Evolutionary conservation across 495 filamentous ascomycete genomes (phyloP).

Genomic region (Cercophora newfieldiana): DNA sequence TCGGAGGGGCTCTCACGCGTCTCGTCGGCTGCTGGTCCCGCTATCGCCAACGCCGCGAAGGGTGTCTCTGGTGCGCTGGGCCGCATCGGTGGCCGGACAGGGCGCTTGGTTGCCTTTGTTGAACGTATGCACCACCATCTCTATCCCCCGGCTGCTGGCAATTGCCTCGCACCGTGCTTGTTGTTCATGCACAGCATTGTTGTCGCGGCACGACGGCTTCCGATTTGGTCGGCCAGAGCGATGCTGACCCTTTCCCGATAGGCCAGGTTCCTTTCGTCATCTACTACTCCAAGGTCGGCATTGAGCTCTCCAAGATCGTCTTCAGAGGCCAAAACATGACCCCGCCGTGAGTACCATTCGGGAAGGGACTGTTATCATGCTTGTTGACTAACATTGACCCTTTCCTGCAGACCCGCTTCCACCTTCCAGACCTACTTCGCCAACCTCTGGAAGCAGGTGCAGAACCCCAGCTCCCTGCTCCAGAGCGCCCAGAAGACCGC

Average conservation of each 20-base stretch:
- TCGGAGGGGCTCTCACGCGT: constrained; percentile 83
- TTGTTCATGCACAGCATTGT: neutral
- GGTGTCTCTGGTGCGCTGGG: constrained; percentile 63
- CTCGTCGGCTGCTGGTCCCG: constrained; percentile 74
- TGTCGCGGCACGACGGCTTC: neutral
- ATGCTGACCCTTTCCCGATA: constrained; percentile 40
- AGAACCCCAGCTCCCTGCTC: constrained; percentile 60
- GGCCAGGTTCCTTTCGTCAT: constrained; percentile 81
- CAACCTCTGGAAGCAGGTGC: constrained; percentile 62
- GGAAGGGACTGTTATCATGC: neutral
- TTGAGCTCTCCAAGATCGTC: constrained; percentile 84
- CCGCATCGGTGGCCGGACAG: constrained; percentile 82
- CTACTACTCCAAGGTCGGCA: constrained; percentile 87
- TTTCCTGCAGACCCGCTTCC: constrained; percentile 60
- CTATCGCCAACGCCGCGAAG: constrained; percentile 68
- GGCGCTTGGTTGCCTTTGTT: constrained; percentile 73
- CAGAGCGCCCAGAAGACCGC: constrained; percentile 34
- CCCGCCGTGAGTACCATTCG: constrained; percentile 73
- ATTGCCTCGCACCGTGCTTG: neutral
- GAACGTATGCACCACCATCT: constrained; percentile 66
- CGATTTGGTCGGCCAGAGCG: neutral
- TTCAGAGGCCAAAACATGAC: constrained; percentile 87
- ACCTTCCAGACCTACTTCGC: constrained; percentile 89
- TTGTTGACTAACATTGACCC: constrained; percentile 30
- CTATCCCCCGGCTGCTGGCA: neutral